Evolutionary conservation across 75 land plant species (phyloP), one percentile per base, ranked within the genome.

Genomic region (Isoetes taiwanensis): DNA sequence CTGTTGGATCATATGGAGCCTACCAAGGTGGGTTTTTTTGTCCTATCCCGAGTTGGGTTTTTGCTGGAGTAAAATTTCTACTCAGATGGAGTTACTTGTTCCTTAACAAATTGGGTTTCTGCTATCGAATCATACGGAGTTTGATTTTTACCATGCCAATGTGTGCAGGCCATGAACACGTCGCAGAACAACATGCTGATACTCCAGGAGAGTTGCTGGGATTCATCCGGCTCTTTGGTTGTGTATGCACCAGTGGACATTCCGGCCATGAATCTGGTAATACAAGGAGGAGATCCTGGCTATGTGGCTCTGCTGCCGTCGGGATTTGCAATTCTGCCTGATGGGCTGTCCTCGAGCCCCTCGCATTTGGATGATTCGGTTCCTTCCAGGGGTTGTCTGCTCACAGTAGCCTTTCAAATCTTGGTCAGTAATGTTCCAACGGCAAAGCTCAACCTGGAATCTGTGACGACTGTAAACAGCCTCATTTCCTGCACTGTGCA

Each of bases 401-500:
- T 86, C 3, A 86, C 90, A 10, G 55, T 86, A 24, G 81, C 79
- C 32, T 84, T 84, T 54, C 91, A 86, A 57, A 70, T 84, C 31
- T 71, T 83, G 26, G 80, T 74, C 3, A 80, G 63, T 30, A 25
- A 66, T 41, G 73, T 82, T 3, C 81, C 89, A 2, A 63, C 83
- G 17, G 84, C 84, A 21, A 80, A 77, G 56, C 61, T 72, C 12
- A 58, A 77, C 3, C 54, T 66, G 63, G 84, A 83, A 46, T 80
- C 80, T 17, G 74, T 86, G 63, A 84, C 89, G 28, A 83, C 84
- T 28, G 89, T 75, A 11, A 86, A 68, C 69, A 66, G 70, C 8
- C 76, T 86, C 24, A 72, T 86, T 16, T 74, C 91, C n/a, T 69
- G 73, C 56, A 80, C 89, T 30, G 59, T 80, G 32, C 58, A 64